Evolutionary conservation across 495 filamentous ascomycete species (phyloP).

Genomic region (Ramalina intermedia): DNA sequence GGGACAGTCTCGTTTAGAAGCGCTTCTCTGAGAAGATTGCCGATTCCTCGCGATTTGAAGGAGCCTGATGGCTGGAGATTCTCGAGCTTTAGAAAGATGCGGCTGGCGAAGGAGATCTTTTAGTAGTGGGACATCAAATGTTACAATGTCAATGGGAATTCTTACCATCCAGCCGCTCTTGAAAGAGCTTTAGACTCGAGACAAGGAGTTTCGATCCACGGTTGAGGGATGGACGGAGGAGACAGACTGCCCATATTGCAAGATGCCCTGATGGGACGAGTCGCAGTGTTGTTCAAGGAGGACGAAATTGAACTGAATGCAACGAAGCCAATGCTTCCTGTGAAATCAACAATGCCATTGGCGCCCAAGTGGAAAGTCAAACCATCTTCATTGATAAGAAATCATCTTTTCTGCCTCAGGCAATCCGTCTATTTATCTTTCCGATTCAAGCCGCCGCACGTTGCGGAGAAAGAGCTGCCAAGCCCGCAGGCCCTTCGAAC

Average conservation of each 20-base stretch:
- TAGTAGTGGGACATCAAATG: neutral
- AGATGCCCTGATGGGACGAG: no score
- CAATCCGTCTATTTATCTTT: no score
- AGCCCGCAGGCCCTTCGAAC: no score
- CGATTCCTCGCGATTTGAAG: conserved; percentile 90
- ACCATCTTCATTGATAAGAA: no score
- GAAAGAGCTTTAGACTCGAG: conserved; percentile 54
- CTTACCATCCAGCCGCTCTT: conserved; percentile 56
- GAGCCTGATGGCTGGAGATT: conserved; percentile 85
- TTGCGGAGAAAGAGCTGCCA: no score
- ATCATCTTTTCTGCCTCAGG: no score
- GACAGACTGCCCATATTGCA: conserved; percentile 3
- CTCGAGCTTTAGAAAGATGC: conserved; percentile 86
- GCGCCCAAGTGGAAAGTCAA: no score
- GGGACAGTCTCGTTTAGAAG: conserved; percentile 28
- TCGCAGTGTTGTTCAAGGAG: no score
- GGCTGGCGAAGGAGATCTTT: conserved; percentile 22
- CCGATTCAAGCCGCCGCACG: no score
- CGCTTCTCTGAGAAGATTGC: conserved; percentile 55
- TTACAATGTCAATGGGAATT: neutral
- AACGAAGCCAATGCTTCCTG: no score
- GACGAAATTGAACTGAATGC: no score
- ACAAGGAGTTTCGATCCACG: conserved; percentile 62
- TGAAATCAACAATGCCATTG: no score
- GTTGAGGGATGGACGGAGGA: conserved; percentile 17